Evolutionary conservation across 495 filamentous ascomycete species (phyloP).

Genomic region (Neohortaea acidophila): DNA sequence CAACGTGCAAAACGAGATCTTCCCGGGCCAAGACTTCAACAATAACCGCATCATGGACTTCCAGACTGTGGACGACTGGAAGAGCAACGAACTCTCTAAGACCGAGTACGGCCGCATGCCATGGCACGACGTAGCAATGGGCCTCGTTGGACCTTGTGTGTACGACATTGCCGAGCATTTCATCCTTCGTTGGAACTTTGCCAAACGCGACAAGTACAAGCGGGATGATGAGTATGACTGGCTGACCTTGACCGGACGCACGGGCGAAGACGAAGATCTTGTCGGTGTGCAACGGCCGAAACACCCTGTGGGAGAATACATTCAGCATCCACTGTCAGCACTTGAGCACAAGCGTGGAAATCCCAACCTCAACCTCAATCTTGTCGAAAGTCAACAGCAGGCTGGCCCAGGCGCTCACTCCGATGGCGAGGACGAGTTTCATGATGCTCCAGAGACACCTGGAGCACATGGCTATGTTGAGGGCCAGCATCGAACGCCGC

Average conservation of each 20-base stretch:
- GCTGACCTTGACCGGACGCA: slow-evolving; percentile 67
- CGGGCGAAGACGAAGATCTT: slow-evolving; percentile 63
- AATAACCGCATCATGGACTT: slow-evolving; percentile 91
- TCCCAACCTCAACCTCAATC: slow-evolving; percentile 16
- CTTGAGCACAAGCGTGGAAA: slow-evolving; percentile 32
- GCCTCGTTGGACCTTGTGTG: slow-evolving; percentile 70
- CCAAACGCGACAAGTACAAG: slow-evolving; percentile 97
- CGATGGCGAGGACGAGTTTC: slow-evolving; percentile 10
- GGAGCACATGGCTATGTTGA: slow-evolving; percentile 14
- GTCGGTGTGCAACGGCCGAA: slow-evolving; percentile 75
- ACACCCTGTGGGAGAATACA: slow-evolving; percentile 72
- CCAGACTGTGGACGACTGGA: slow-evolving; percentile 79
- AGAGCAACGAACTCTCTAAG: slow-evolving; percentile 82
- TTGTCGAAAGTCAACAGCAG: neutral
- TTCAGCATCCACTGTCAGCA: slow-evolving; percentile 60
- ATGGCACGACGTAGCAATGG: slow-evolving; percentile 94
- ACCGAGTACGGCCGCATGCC: slow-evolving; percentile 89
- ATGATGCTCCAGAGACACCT: slow-evolving; percentile 10
- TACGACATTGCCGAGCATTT: slow-evolving; percentile 97
- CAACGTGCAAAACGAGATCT: slow-evolving; percentile 67
- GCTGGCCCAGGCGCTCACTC: neutral
- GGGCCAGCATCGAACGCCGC: slow-evolving; percentile 11
- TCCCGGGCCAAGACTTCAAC: slow-evolving; percentile 93
- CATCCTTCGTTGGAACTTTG: slow-evolving; percentile 86
- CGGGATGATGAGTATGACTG: slow-evolving; percentile 64